Percentiles rank a stretch among this genome's conserved stretches.
These are phyloP conservation scores for Colletotrichum sp. DNA, from an alignment of 2,329 filamentous ascomycete genomes.

Conservation along the genomic window DNA sequence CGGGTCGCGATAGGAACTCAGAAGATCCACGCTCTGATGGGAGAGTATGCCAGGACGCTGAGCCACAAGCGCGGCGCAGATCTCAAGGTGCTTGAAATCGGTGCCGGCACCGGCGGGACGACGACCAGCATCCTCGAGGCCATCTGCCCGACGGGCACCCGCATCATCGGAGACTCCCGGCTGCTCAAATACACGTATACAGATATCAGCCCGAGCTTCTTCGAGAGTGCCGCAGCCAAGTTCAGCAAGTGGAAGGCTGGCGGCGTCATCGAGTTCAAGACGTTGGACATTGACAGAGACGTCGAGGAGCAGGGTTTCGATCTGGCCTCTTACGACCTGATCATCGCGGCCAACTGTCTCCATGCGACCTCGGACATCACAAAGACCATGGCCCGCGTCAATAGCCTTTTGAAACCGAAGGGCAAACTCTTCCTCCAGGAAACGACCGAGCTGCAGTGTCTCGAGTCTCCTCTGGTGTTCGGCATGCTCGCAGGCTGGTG, in stretches of 20 bases:
- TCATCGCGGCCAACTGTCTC: slow-evolving; percentile 39
- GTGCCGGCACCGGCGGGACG: not conserved
- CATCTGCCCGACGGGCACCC: not conserved
- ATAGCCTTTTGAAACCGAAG: slow-evolving; percentile 31
- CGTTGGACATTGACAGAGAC: slow-evolving; percentile 28
- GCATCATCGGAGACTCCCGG: not conserved
- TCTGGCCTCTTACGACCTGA: slow-evolving; percentile 36
- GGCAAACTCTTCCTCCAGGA: slow-evolving; percentile 28
- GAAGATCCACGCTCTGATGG: not conserved
- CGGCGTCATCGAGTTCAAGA: slow-evolving; percentile 22
- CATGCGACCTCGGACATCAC: slow-evolving; percentile 30
- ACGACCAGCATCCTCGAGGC: not conserved
- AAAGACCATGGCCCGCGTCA: slow-evolving; percentile 25
- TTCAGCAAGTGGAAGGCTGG: not conserved
- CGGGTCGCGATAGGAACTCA: not conserved
- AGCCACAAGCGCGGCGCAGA: not conserved
- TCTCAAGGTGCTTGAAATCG: not conserved
- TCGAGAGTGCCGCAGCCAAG: slow-evolving; percentile 20
- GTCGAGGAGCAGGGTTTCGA: slow-evolving; percentile 34
- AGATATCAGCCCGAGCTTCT: slow-evolving; percentile 26
- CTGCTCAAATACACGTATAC: slow-evolving; percentile 31
- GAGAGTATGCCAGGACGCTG: not conserved
- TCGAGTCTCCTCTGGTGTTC: not conserved
- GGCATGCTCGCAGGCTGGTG: not conserved
- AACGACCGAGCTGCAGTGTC: not conserved